Conservation (phyloP, 2,329 filamentous ascomycete species). For the Xylaria arbuscula region DNA sequence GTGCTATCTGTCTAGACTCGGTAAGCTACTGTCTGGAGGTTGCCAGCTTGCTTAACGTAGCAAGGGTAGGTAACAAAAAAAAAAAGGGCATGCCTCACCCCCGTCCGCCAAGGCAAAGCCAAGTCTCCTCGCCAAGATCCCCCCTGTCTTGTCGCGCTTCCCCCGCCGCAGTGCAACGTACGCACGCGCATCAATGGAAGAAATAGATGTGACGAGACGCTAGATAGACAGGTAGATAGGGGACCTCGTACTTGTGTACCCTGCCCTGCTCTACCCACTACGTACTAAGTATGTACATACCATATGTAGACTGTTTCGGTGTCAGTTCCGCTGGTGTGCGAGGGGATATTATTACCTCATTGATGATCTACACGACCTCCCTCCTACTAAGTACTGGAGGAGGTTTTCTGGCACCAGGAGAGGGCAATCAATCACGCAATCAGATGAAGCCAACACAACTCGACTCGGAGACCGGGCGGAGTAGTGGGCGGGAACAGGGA, state of each 20-base stretch:
- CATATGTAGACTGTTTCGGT: not conserved
- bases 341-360: slow-evolving; percentile 7
- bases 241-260: not conserved
- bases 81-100: not conserved
- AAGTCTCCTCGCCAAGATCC: slow-evolving; percentile 29
- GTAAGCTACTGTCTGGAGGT: not conserved
- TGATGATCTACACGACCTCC: not conserved
- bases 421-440: slow-evolving; percentile 3
- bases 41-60: slow-evolving; percentile 7
- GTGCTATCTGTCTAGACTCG: not conserved
- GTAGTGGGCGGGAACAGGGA: slow-evolving; percentile 6
- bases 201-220: slow-evolving; percentile 38
- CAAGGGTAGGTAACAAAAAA: not conserved
- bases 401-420: not conserved
- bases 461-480: slow-evolving; percentile 8
- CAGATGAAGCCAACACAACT: not conserved
- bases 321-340: not conserved
- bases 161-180: slow-evolving; percentile 35
- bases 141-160: slow-evolving; percentile 12
- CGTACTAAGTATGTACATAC: too few relatives aligned
- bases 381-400: not conserved
- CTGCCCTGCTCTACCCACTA: not conserved
- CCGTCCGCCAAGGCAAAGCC: slow-evolving; percentile 25
- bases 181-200: slow-evolving; percentile 40
- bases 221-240: not conserved